Percentiles rank a stretch among this genome's conserved stretches.
Evolutionary conservation across 2,329 filamentous ascomycete genomes (phyloP).

Genomic region (Alternaria arborescens): DNA sequence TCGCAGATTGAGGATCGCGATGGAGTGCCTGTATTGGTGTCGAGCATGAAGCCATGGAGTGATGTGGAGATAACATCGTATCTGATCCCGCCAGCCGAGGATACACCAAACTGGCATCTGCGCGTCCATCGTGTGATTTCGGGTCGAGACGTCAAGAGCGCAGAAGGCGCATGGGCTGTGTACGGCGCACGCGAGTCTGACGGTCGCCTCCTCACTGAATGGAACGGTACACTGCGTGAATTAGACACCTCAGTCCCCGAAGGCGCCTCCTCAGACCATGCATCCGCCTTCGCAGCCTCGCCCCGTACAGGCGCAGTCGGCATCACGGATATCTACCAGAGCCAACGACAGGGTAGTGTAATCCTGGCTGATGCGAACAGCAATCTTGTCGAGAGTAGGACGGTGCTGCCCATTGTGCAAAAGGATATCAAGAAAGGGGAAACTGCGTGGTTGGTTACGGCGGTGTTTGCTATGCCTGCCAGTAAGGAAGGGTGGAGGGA

Average conservation of each 20-base stretch:
- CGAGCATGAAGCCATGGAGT: constrained; percentile 73
- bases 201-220: constrained; percentile 61
- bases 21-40: constrained; percentile 68
- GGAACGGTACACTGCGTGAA: constrained; percentile 24
- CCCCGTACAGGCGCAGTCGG: constrained; percentile 61
- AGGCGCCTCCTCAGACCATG: constrained; percentile 43
- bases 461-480: constrained; percentile 73
- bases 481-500: constrained; percentile 60
- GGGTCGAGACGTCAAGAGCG: constrained; percentile 70
- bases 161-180: constrained; percentile 79
- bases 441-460: constrained; percentile 73
- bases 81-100: constrained; percentile 67
- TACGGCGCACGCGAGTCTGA: constrained; percentile 67
- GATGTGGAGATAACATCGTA: constrained; percentile 73
- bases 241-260: constrained; percentile 53
- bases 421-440: constrained; percentile 66
- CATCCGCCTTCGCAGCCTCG: constrained; percentile 57
- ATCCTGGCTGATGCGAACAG: constrained; percentile 82
- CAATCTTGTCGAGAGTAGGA: constrained; percentile 76
- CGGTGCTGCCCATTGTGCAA: constrained; percentile 74
- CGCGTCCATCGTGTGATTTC: constrained; percentile 69
- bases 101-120: constrained; percentile 71
- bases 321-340: constrained; percentile 56
- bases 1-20: constrained; percentile 67
- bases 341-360: constrained; percentile 65